Evolutionary conservation across 495 filamentous ascomycete genomes (phyloP), one percentile per base, ranked within the genome.

Genomic region (Lophium mytilinum): DNA sequence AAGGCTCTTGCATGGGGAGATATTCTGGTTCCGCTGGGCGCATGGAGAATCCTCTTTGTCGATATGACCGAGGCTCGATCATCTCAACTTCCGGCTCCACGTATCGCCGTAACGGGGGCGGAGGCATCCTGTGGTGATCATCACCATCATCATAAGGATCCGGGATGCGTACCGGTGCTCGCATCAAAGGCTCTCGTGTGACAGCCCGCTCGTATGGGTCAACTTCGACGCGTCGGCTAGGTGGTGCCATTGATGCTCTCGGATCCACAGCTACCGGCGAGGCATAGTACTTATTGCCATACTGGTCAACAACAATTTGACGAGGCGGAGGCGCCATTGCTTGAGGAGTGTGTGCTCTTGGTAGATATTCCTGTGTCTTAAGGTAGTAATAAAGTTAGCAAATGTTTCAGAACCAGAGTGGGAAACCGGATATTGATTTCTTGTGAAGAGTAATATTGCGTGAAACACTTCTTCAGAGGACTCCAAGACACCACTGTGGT

Each of bases 31-130:
- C 73, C 18, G 67, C 60, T n/a, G 73, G 75, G 1, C 70, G 76
- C 43, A 66, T 58, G 14, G 74, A 71, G 46, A 76, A 76, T 41
- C 78, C 79, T 47, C 76, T 63, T 50, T 80, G 75, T 42, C 80
- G 73, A 60, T 81, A 82, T 10, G 68, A 61, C 57, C 76, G 70
- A 34, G 75, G 69, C 17, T 75, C 75, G 9, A 73, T 46, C 12
- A 61, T 17, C 33, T 71, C 71, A 50, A 75, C 76, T 52, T 82
- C 80, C 45, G 79, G 74, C 54, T 80, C 74, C 11, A 80, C 79
- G 14, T 80, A 64, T 37, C 80, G 74, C 24, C 80, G 74, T 54
- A 77, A 61, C 6, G 72, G 74, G 14, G 52, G 69, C 59, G 56
- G 75, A 71, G 40, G 59, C 60, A 67, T 69, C 45, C 35, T 75